Percentiles rank a stretch among this genome's conserved stretches.
phyloP scores from a whole-genome alignment of 1,139 yeast species.

The Scheffersomyces insectosa region DNA sequence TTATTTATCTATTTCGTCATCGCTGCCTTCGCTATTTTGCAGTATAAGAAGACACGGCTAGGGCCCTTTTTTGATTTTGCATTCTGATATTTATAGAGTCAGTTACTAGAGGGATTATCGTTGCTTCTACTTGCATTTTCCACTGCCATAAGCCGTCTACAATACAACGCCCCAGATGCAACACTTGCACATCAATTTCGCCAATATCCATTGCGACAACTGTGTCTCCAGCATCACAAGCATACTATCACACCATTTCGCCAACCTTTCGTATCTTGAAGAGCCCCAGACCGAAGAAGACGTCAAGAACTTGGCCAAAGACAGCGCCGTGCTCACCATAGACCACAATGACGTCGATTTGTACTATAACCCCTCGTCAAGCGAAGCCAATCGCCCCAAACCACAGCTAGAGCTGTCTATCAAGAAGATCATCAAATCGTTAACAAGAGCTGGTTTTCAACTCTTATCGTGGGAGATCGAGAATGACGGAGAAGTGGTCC shows the following conservation, averaged over 20 bases:
- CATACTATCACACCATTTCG: slow-evolving; percentile 16
- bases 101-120: too few species aligned
- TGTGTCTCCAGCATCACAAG: slow-evolving; percentile 43
- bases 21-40: too few species aligned
- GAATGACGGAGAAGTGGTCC: slow-evolving; percentile 16
- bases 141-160: too few species aligned
- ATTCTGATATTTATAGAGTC: too few species aligned
- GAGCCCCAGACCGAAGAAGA: slow-evolving; percentile 28
- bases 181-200: slow-evolving; percentile 28
- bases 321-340: slow-evolving; percentile 16
- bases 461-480: slow-evolving; percentile 35
- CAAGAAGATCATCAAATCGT: slow-evolving; percentile 23
- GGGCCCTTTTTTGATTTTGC: too few species aligned
- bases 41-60: too few species aligned
- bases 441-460: slow-evolving; percentile 32
- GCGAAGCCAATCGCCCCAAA: slow-evolving; percentile 3
- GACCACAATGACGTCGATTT: slow-evolving; percentile 22
- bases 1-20: too few species aligned
- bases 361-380: slow-evolving; percentile 14
- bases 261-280: slow-evolving; percentile 1
- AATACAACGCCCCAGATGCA: slow-evolving; percentile 19
- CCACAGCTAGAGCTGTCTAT: slow-evolving; percentile 13
- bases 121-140: too few species aligned
- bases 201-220: slow-evolving; percentile 54
- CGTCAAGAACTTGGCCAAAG: slow-evolving; percentile 6